A percentile compares a stretch with the other conserved stretches of the same genome.
Conservation (phyloP, 371 early-diverging fungal genomes). For the Circinella umbellata region DNA sequence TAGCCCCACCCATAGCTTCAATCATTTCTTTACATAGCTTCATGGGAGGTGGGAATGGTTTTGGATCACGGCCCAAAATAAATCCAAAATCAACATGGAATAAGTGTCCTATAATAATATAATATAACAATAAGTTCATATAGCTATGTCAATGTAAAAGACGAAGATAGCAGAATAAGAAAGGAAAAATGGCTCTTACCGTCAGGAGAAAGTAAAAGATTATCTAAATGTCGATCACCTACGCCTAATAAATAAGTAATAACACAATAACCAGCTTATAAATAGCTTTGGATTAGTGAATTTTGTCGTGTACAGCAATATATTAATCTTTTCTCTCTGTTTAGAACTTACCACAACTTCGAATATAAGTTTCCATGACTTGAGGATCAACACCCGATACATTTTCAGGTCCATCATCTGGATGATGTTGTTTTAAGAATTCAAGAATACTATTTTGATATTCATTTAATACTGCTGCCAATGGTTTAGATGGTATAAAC, state of each 20-base stretch:
- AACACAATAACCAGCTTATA: constrained; percentile 96
- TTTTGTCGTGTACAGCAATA: too few relatives aligned
- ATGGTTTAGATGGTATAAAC: constrained; percentile 83
- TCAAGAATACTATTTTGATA: constrained; percentile 81
- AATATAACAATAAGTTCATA: neutral
- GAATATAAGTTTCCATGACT: constrained; percentile 94
- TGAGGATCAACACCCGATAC: constrained; percentile 74
- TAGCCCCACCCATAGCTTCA: constrained; percentile 96
- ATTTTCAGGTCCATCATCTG: constrained; percentile 62
- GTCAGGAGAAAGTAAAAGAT: constrained; percentile 86
- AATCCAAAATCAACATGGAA: constrained; percentile 99
- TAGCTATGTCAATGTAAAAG: too few relatives aligned
- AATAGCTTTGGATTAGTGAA: too few relatives aligned
- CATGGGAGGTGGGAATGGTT: constrained; percentile 99
- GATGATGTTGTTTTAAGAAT: constrained; percentile 76
- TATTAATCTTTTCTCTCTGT: too few relatives aligned
- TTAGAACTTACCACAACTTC: constrained; percentile 81
- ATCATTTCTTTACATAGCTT: constrained; percentile 99
- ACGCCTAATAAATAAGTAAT: constrained; percentile 97
- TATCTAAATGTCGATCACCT: constrained; percentile 99
- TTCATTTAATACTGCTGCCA: constrained; percentile 90
- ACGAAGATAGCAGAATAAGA: neutral
- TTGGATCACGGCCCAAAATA: constrained; percentile 97
- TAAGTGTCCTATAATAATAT: constrained; percentile 68
- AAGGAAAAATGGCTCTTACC: constrained; percentile 49